Conservation (phyloP, 2,329 filamentous ascomycete species). For the Diplodia mutila region DNA sequence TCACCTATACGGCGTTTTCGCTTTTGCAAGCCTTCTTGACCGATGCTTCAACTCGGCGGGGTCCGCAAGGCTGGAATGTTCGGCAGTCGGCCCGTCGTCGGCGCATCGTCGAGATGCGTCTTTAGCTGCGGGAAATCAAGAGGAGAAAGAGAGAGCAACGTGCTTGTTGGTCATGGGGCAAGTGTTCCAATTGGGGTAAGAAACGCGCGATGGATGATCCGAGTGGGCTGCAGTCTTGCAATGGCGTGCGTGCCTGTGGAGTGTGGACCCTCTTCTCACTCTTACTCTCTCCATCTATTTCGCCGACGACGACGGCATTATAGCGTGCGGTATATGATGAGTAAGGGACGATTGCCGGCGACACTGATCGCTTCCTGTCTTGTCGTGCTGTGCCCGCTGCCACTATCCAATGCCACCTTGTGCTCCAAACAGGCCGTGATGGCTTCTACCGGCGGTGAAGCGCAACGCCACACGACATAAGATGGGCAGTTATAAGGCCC, state of each 20-base stretch:
- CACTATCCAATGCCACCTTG: no score
- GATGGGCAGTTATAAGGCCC: slow-evolving; percentile 1
- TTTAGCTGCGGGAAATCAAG: neutral
- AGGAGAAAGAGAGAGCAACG: neutral
- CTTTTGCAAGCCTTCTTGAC: neutral
- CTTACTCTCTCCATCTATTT: neutral
- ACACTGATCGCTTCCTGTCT: neutral
- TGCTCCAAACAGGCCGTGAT: neutral
- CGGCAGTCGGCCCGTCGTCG: neutral
- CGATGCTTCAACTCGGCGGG: neutral
- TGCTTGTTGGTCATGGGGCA: no score
- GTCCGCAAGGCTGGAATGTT: neutral
- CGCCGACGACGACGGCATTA: neutral
- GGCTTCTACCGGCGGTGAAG: neutral
- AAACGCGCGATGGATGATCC: neutral
- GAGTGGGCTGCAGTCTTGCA: neutral
- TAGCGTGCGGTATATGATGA: neutral
- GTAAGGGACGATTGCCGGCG: neutral
- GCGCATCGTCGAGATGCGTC: neutral
- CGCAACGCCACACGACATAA: neutral
- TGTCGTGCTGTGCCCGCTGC: neutral
- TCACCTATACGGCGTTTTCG: neutral
- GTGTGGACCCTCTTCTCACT: neutral
- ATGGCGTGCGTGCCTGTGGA: neutral
- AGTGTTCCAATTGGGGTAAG: no score